A percentile compares a stretch with the other conserved stretches of the same genome.
phyloP scores from a whole-genome alignment of 352 stramenopile species.

The Peronospora farinosa region DNA sequence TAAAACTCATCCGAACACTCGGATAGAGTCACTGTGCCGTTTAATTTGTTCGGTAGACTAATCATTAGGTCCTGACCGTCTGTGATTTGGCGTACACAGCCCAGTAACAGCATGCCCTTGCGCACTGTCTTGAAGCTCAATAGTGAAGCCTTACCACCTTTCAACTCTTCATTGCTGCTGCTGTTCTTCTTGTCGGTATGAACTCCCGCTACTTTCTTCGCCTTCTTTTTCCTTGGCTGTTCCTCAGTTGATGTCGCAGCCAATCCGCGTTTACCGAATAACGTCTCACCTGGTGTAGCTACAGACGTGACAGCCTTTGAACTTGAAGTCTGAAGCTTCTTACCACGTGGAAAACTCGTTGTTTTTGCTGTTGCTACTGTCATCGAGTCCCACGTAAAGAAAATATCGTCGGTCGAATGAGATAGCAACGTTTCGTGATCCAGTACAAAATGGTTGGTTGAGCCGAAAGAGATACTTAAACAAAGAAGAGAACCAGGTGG shows the following conservation, averaged over 20 bases:
- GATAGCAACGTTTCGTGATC: slow-evolving; percentile 18
- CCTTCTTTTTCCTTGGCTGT: slow-evolving; percentile 21
- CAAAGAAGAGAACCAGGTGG: no score
- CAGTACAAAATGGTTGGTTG: no score
- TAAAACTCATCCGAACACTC: slow-evolving; percentile 82
- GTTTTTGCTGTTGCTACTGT: slow-evolving; percentile 24
- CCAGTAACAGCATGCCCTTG: slow-evolving; percentile 76
- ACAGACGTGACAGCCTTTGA: slow-evolving; percentile 36
- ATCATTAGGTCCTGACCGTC: slow-evolving; percentile 79
- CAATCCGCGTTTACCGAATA: slow-evolving; percentile 78
- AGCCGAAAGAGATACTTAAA: no score
- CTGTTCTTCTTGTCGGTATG: slow-evolving; percentile 12
- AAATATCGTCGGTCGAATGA: slow-evolving; percentile 7
- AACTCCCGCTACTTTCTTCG: slow-evolving; percentile 19
- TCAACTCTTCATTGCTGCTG: slow-evolving; percentile 24
- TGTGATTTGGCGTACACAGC: slow-evolving; percentile 85
- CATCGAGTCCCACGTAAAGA: slow-evolving; percentile 7
- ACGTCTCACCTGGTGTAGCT: slow-evolving; percentile 24
- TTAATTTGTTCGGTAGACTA: slow-evolving; percentile 91
- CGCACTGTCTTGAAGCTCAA: slow-evolving; percentile 69
- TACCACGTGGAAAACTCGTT: slow-evolving; percentile 67
- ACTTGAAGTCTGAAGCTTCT: slow-evolving; percentile 35
- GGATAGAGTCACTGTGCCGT: slow-evolving; percentile 78
- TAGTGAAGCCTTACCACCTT: slow-evolving; percentile 28
- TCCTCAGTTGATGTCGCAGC: slow-evolving; percentile 23